Evolutionary conservation across 2,329 filamentous ascomycete genomes (phyloP).

Genomic region (Didymosphaeria variabile): DNA sequence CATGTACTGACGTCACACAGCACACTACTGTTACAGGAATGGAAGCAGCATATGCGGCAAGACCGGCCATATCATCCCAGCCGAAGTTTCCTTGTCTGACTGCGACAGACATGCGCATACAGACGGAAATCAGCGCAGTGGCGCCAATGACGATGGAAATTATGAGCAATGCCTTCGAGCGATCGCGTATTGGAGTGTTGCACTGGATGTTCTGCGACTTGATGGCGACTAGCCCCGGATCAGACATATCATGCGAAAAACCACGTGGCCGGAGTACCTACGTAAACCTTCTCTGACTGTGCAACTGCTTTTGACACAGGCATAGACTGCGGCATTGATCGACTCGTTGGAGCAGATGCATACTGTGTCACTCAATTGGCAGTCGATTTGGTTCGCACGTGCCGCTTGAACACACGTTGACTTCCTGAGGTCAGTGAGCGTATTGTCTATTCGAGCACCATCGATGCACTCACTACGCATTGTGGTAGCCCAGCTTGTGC

Average conservation of each 20-base stretch:
- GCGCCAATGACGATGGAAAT: constrained; percentile 18
- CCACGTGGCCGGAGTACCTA: not conserved
- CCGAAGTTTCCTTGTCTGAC: constrained; percentile 18
- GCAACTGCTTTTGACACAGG: not conserved
- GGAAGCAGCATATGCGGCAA: constrained; percentile 16
- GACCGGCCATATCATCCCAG: constrained; percentile 20
- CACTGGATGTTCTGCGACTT: constrained; percentile 29
- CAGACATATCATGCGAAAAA: not conserved
- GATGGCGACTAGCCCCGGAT: not conserved
- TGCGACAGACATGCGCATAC: constrained; percentile 31
- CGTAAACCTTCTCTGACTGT: not conserved
- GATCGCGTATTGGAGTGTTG: constrained; percentile 44
- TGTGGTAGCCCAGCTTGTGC: not conserved
- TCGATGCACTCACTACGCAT: not conserved
- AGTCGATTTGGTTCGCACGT: not conserved
- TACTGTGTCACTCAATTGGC: not conserved
- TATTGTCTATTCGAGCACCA: not conserved
- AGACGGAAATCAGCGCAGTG: constrained; percentile 42
- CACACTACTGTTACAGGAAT: constrained; percentile 21
- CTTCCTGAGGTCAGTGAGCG: not conserved
- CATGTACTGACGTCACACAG: constrained; percentile 28
- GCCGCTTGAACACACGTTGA: constrained; percentile 15
- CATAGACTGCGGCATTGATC: not conserved
- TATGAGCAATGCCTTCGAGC: constrained; percentile 39
- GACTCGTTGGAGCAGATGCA: not conserved